A percentile compares a stretch with the other conserved stretches of the same genome.
Evolutionary conservation across 2,329 filamentous ascomycete genomes (phyloP).

Genomic region (Exophiala dermatitidis): DNA sequence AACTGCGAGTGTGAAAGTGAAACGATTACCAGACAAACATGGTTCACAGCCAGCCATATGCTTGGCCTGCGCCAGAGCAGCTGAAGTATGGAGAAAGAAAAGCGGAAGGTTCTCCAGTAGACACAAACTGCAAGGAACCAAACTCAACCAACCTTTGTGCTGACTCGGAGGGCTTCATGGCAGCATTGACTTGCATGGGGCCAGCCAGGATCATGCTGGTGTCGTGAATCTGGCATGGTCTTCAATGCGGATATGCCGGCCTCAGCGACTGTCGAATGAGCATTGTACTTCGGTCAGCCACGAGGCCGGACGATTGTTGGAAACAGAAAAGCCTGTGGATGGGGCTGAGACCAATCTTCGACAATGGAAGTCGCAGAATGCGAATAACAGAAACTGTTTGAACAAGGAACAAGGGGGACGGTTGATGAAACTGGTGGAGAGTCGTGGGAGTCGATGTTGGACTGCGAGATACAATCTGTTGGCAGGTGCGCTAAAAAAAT

Average conservation of each 20-base stretch:
- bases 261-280: constrained; percentile 11
- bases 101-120: constrained; percentile 5
- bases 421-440: constrained; percentile 5
- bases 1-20: constrained; percentile 9
- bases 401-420: not conserved
- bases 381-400: not conserved
- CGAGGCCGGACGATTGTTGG: not conserved
- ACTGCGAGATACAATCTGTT: too few species aligned
- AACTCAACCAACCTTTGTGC: constrained; percentile 1
- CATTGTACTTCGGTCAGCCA: constrained; percentile 10
- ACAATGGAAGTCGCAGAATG: constrained; percentile 10
- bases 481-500: too few species aligned
- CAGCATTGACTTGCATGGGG: constrained; percentile 21
- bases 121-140: constrained; percentile 16
- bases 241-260: constrained; percentile 1
- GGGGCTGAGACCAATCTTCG: constrained; percentile 15
- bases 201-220: not conserved
- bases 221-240: constrained; percentile 4
- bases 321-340: not conserved
- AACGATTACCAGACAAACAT: constrained; percentile 19
- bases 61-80: constrained; percentile 2
- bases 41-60: constrained; percentile 3
- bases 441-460: not conserved
- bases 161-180: not conserved
- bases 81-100: constrained; percentile 1